Evolutionary conservation across 2,329 filamentous ascomycete species (phyloP).

Genomic region (Neonectria ditissima): DNA sequence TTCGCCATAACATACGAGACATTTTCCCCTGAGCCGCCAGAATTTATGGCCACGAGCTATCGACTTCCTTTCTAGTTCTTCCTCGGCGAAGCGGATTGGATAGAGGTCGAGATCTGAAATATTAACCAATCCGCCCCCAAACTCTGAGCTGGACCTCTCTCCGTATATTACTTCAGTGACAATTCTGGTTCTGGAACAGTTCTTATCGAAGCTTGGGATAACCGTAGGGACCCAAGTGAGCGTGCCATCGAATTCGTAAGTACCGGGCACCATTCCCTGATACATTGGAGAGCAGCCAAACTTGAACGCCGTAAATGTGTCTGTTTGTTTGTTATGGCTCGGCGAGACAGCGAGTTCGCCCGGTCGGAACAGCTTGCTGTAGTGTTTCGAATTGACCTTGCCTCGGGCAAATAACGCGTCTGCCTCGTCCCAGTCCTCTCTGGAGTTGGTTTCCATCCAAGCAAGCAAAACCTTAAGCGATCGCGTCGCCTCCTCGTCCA

Average conservation of each 20-base stretch:
- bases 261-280: neutral
- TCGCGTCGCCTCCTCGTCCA: neutral
- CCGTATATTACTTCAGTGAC: no score
- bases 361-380: constrained; percentile 5
- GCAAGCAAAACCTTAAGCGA: constrained; percentile 1
- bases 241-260: neutral
- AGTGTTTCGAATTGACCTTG: constrained; percentile 1
- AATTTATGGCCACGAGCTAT: constrained; percentile 16
- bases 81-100: constrained; percentile 16
- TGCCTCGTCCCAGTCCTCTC: constrained; percentile 19
- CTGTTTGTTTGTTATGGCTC: no score
- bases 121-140: neutral
- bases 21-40: constrained; percentile 1
- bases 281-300: neutral
- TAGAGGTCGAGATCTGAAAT: neutral
- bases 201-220: no score
- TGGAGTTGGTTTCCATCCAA: constrained; percentile 22
- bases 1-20: constrained; percentile 17
- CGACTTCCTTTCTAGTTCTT: neutral
- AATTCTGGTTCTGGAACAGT: no score
- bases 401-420: constrained; percentile 20
- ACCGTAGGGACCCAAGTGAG: neutral
- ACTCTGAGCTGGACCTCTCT: neutral
- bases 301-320: neutral
- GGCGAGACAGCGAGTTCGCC: neutral